These are phyloP conservation scores for Cladosporium sp. DNA, from an alignment of 2,329 filamentous ascomycete genomes.

Conservation along the genomic window DNA sequence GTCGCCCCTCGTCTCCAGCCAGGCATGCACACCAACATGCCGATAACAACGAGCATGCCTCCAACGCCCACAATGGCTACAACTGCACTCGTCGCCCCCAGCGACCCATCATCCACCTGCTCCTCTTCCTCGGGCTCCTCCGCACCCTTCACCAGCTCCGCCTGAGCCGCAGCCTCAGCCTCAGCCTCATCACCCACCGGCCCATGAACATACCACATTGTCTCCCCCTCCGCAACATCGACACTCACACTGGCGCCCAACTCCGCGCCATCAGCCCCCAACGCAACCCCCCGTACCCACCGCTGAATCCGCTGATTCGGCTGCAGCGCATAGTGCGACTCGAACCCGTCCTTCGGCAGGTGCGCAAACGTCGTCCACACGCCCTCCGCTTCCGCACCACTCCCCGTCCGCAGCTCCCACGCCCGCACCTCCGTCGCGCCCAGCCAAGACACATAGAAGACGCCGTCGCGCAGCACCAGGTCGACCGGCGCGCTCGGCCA, in stretches of 20 bases:
- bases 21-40: neutral
- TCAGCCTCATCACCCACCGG: neutral
- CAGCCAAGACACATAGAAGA: constrained; percentile 52
- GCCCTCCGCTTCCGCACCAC: neutral
- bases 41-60: constrained; percentile 1
- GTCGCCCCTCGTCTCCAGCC: neutral
- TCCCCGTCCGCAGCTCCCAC: constrained; percentile 42
- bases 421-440: constrained; percentile 39
- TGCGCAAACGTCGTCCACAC: constrained; percentile 18
- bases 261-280: constrained; percentile 18
- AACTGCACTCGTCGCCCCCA: neutral
- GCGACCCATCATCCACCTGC: neutral
- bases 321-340: constrained; percentile 28
- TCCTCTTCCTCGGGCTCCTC: neutral
- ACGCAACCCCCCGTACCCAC: constrained; percentile 25
- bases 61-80: neutral
- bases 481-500: constrained; percentile 22
- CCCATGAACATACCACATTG: constrained; percentile 8
- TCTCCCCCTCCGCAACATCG: constrained; percentile 13
- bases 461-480: constrained; percentile 18
- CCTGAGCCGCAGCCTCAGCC: neutral
- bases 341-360: constrained; percentile 32
- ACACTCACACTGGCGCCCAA: constrained; percentile 14
- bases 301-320: constrained; percentile 15
- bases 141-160: neutral